Base-by-base conservation (phyloP, 345 rosid species). In the Heritiera fomes region DNA sequence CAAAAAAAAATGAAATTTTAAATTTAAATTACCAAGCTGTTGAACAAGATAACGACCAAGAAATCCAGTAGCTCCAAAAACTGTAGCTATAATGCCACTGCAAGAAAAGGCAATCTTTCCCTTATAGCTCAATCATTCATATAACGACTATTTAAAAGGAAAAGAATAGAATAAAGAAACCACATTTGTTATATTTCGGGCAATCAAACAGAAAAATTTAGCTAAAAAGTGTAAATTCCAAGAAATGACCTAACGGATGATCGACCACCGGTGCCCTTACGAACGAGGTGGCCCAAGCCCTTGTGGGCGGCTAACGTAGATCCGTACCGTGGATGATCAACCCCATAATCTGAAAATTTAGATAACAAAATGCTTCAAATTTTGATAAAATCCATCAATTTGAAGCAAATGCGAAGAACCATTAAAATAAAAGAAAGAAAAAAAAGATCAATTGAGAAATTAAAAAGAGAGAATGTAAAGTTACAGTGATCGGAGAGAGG, bases 251-350 rank as follows among this genome's bases (percentile, higher is more conserved):
- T 96, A 56, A 96, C 98, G 56, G 99, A 96, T 78, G 98, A 96
- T 89, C 99, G 87, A 41, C 99, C 99, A 74, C 98, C 99, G 71
- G 99, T 96, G 43, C 99, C 99, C 90, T 94, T 96, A 74, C 98
- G 98, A 77, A 95, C 91, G 52, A 96, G 90, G 76, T 90, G 93
- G 71, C 94, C 98, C 30, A 83, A 83, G 73, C 97, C 97, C 83
- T 85, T 90, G 59, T 88, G 65, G 58, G 87, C 72, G 60, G 96
- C 84, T 56, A 93, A 86, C 47, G 95, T 89, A 69, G 98, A 91
- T 78, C 83, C 88, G 74, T 83, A 86, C 7, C 99, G 89, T 38
- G 80, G 85, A 86, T 82, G 85, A 75, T 88, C 98, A 82, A 67
- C 85, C 45, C 90, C 93, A 84, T 85, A 81, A 73, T 86, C 97